These are phyloP conservation scores for Ogataea minuta DNA, from an alignment of 805 yeast species.

Conservation along the genomic window DNA sequence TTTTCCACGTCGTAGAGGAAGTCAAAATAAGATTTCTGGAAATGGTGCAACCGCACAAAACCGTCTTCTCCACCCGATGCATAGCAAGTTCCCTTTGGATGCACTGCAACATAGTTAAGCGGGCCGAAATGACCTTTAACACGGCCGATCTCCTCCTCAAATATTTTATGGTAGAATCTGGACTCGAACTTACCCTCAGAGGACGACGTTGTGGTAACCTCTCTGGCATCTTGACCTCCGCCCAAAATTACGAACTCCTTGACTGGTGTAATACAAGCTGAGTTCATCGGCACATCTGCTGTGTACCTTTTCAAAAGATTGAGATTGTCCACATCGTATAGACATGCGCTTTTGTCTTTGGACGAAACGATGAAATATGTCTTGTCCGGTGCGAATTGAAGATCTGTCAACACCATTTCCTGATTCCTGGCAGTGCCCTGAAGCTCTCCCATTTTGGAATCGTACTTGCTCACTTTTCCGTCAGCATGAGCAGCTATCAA, in stretches of 20 bases:
- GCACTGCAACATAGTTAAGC: constrained; percentile 86
- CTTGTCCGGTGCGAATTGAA: constrained; percentile 83
- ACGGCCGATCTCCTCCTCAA: constrained; percentile 94
- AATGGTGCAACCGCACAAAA: constrained; percentile 87
- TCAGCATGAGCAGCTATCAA: constrained; percentile 87
- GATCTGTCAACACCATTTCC: constrained; percentile 76
- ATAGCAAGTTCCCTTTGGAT: constrained; percentile 89
- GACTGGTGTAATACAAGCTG: constrained; percentile 90
- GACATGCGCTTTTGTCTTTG: constrained; percentile 81
- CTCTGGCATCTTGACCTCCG: constrained; percentile 99
- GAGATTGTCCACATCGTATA: constrained; percentile 76
- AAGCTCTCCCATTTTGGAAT: constrained; percentile 71
- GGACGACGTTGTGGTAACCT: constrained; percentile 94
- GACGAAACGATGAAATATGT: constrained; percentile 91
- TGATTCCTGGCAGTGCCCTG: constrained; percentile 62
- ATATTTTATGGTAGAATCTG: constrained; percentile 90
- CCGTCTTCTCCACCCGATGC: constrained; percentile 99
- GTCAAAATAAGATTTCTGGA: constrained; percentile 89
- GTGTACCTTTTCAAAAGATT: constrained; percentile 68
- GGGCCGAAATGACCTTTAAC: constrained; percentile 99
- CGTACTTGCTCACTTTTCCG: constrained; percentile 80
- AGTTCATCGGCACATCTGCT: constrained; percentile 92
- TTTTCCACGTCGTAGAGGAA: constrained; percentile 90
- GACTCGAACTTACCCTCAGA: constrained; percentile 97
- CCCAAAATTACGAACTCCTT: constrained; percentile 92